phyloP scores from a whole-genome alignment of 1,284 basidiomycete genomes.

The Fomitiporia mediterranea region DNA sequence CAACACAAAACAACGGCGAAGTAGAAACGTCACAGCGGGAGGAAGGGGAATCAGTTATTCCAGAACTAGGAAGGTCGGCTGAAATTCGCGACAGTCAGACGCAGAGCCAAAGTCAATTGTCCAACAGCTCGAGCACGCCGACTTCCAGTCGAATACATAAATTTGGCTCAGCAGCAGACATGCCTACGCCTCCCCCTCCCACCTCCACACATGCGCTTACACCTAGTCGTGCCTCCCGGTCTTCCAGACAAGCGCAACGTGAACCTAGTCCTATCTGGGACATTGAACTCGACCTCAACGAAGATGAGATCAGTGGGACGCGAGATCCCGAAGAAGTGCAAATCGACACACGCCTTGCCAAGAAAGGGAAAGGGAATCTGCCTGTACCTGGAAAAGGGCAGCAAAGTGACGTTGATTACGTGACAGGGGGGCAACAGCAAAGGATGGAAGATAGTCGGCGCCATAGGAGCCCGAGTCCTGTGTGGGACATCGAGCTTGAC shows the following conservation, averaged over 20 bases:
- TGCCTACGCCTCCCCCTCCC: slow-evolving; percentile 11
- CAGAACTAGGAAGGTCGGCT: neutral
- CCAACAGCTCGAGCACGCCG: neutral
- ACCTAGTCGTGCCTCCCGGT: slow-evolving; percentile 14
- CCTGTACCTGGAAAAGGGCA: neutral
- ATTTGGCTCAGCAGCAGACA: slow-evolving; percentile 21
- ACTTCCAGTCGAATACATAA: slow-evolving; percentile 3
- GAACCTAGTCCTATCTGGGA: slow-evolving; percentile 35
- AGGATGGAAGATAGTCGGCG: slow-evolving; percentile 23
- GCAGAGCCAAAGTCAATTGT: neutral
- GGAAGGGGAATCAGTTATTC: slow-evolving; percentile 9
- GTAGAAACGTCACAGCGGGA: slow-evolving; percentile 21
- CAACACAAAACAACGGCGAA: no score
- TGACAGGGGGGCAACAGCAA: neutral
- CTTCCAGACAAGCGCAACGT: slow-evolving; percentile 21
- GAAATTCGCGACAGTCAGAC: neutral
- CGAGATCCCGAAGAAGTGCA: slow-evolving; percentile 19
- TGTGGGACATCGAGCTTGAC: slow-evolving; percentile 60
- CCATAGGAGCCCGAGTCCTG: slow-evolving; percentile 38
- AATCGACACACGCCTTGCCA: slow-evolving; percentile 21
- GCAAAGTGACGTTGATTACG: neutral
- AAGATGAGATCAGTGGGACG: slow-evolving; percentile 12
- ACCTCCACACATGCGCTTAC: neutral
- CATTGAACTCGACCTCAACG: slow-evolving; percentile 36
- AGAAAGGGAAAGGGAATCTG: slow-evolving; percentile 1